Evolutionary conservation across 306 rosid genomes (phyloP).

Genomic region (Vigna unguiculata): DNA sequence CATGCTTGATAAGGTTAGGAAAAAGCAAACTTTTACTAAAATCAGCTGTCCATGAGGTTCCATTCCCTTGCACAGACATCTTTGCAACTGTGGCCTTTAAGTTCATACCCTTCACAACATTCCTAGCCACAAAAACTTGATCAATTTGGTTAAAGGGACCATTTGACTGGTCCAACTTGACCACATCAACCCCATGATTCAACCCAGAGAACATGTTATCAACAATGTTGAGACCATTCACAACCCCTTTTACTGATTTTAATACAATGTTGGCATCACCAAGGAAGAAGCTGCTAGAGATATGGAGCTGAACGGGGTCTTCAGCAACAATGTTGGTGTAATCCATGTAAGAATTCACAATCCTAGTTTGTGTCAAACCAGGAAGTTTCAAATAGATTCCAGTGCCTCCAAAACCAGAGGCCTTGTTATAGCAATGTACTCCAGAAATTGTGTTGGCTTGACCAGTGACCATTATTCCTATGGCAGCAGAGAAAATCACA

Average conservation of each 20-base stretch:
- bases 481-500: slow-evolving; percentile 80
- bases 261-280: slow-evolving; percentile 76
- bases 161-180: slow-evolving; percentile 71
- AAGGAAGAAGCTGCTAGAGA: slow-evolving; percentile 79
- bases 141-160: slow-evolving; percentile 59
- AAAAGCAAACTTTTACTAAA: slow-evolving; percentile 68
- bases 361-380: slow-evolving; percentile 79
- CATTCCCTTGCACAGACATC: slow-evolving; percentile 58
- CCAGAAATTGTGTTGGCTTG: slow-evolving; percentile 77
- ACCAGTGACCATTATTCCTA: slow-evolving; percentile 70
- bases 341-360: slow-evolving; percentile 84
- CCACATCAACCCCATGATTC: slow-evolving; percentile 60
- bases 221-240: slow-evolving; percentile 70
- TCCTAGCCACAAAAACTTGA: slow-evolving; percentile 76
- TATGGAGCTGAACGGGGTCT: slow-evolving; percentile 83
- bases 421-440: slow-evolving; percentile 91
- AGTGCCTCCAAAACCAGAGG: slow-evolving; percentile 79
- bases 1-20: slow-evolving; percentile 72
- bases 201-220: slow-evolving; percentile 85
- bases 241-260: slow-evolving; percentile 77
- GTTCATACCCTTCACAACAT: slow-evolving; percentile 78
- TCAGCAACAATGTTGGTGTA: slow-evolving; percentile 85
- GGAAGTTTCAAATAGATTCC: slow-evolving; percentile 78
- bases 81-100: slow-evolving; percentile 67
- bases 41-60: slow-evolving; percentile 68